A percentile compares a stretch with the other conserved stretches of the same genome.
Conservation (phyloP, 2,329 filamentous ascomycete species). For the Lizonia empirigonia region DNA sequence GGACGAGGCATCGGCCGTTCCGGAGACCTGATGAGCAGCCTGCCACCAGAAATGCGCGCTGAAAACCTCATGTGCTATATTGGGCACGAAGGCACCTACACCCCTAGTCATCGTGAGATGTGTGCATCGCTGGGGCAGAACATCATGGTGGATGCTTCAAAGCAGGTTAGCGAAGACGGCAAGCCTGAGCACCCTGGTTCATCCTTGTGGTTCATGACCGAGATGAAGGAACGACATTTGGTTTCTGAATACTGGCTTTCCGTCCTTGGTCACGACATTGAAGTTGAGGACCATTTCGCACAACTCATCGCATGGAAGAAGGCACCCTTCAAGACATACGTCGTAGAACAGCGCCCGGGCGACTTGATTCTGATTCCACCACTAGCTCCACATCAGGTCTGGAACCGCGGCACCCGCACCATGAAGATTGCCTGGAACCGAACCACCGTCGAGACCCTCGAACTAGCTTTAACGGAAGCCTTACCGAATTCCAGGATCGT, state of each 20-base stretch:
- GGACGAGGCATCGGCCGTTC: slow-evolving; percentile 70
- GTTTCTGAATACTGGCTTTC: slow-evolving; percentile 95
- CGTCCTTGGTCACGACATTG: slow-evolving; percentile 91
- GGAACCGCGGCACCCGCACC: slow-evolving; percentile 94
- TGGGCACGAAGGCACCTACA: slow-evolving; percentile 96
- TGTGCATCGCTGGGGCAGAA: slow-evolving; percentile 95
- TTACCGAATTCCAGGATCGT: slow-evolving; percentile 87
- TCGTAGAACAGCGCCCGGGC: slow-evolving; percentile 87
- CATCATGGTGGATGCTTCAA: slow-evolving; percentile 94
- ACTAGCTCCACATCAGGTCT: slow-evolving; percentile 93
- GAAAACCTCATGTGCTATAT: slow-evolving; percentile 99
- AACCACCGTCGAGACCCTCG: slow-evolving; percentile 88
- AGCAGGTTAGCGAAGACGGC: slow-evolving; percentile 66
- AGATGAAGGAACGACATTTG: slow-evolving; percentile 86
- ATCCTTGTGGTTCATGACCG: slow-evolving; percentile 99
- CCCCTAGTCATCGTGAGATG: slow-evolving; percentile 95
- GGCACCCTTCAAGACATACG: slow-evolving; percentile 88
- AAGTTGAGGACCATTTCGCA: slow-evolving; percentile 95
- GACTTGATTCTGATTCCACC: slow-evolving; percentile 95
- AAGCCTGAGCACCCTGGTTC: slow-evolving; percentile 78
- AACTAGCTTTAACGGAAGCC: slow-evolving; percentile 83
- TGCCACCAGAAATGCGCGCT: slow-evolving; percentile 85
- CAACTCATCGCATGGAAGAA: slow-evolving; percentile 95
- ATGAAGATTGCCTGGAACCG: slow-evolving; percentile 99
- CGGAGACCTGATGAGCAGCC: slow-evolving; percentile 92